Base-by-base conservation (phyloP, 129 eudicot species). In the Flaveria brownii region DNA sequence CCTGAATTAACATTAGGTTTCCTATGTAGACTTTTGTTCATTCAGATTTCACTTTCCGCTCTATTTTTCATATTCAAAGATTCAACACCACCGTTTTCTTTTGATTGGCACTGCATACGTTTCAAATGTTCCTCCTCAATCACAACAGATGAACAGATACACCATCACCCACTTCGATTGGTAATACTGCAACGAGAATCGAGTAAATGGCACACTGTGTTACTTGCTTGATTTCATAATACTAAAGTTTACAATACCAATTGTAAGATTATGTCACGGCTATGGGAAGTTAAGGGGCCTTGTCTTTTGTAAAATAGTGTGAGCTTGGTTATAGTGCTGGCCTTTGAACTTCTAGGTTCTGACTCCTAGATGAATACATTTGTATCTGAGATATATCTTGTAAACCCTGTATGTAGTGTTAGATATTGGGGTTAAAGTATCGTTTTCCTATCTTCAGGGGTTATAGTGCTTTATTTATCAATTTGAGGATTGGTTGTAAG, bases 381-480 rank as follows among this genome's bases (percentile, higher is more conserved):
- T 16, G 20, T 54, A 39, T 67, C 45, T 25, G 26, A 23, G 70
- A 43, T 60, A 33, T 46, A 57, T 60, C 28, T 4, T 41, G 70
- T 42, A 46, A 28, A 30, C 33, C 61, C 20, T 16, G n/a, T 28
- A 46, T 62, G 16, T 60, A 74, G 16, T 25, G 59, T 60, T 59
- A 25, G 64, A 18, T 74, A 46, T 74, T 15, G 70, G 43, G 59
- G 18, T 74, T 74, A 60, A 60, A 30, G 30, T 28, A 9, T 60
- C 4, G 33, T 74, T 60, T 12, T 59, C 10, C 33, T 59, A 15
- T 74, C 22, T 43, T 41, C 25, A 42, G 45, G 67, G 77, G 55
- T 73, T 20, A 41, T 73, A 73, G 78, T 73, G 69, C 69, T 42
- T 42, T 17, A 59, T 73, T 57, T 73, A 56, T 59, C 41, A 57